Base-by-base conservation (phyloP, 129 eudicot species). In the Chrysanthemum lavandulifolium region DNA sequence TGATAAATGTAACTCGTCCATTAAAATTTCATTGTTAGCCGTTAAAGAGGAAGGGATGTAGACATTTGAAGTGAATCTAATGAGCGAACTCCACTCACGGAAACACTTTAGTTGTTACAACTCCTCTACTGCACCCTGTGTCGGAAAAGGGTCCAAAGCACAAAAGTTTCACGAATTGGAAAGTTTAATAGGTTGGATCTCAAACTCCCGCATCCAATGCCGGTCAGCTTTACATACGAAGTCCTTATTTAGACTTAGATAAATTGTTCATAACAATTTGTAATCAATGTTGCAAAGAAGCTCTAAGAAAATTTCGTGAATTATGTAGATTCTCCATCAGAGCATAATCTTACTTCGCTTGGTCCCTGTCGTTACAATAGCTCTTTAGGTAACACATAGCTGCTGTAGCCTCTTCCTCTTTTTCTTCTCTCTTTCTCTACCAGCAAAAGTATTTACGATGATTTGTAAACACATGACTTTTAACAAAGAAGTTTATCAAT, bases 281-380 rank as follows among this genome's bases (percentile, higher is more conserved):
- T 58, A 21, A 59, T 33, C 56, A 52, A 15, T 67, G 12, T 76
- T 67, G 12, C 33, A 61, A 61, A 55, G 29, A 25, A 67, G 13
- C 15, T 67, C 43, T 76, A 8, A 68, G 25, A 29, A 36, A 36
- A 49, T 59, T 0, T 49, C 56, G 61, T 68, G 67, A 50, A 11
- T 48, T 58, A 16, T 85, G 84, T 87, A 95, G 99, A 91, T 79
- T 95, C 97, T 77, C 97, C 96, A 59, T 83, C 91, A 16, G 97
- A 84, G 81, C 72, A 84, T 81, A 86, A 76, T 85, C 96, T 90
- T 68, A 94, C 97, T 68, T 94, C 96, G 2, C 88, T 75, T 79
- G 97, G 99, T 72, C 84, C 96, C 16, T 95, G 99, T 81, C 99
- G 99, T 50, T 95, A 95, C 81, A 97, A 95, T 84, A 95, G 97